These are phyloP conservation scores for Mucor lusitanicus DNA, from an alignment of 371 early-diverging fungal genomes.

Conservation along the genomic window DNA sequence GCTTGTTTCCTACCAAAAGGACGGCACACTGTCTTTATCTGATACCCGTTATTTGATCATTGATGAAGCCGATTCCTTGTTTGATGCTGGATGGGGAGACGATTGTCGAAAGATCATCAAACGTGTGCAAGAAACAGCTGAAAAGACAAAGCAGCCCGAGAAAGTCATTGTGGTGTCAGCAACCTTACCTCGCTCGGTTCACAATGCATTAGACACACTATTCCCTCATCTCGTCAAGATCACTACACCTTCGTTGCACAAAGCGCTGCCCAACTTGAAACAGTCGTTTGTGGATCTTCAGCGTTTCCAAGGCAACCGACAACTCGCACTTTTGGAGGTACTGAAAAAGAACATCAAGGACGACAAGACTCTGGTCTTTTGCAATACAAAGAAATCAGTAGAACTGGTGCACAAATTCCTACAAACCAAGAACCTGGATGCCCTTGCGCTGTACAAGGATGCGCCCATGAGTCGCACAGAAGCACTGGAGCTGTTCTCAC, in stretches of 20 bases:
- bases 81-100: constrained; percentile 80
- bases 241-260: constrained; percentile 85
- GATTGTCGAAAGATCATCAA: constrained; percentile 50
- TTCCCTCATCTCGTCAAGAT: constrained; percentile 67
- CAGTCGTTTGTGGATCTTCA: constrained; percentile 78
- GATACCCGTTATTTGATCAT: constrained; percentile 71
- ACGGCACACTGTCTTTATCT: constrained; percentile 55
- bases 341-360: constrained; percentile 65
- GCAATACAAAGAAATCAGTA: constrained; percentile 77
- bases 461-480: constrained; percentile 47
- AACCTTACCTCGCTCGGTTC: constrained; percentile 83
- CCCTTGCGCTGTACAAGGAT: constrained; percentile 63
- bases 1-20: constrained; percentile 44
- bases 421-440: constrained; percentile 56
- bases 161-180: constrained; percentile 77
- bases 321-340: constrained; percentile 71
- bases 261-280: constrained; percentile 71
- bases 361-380: constrained; percentile 77
- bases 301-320: constrained; percentile 61
- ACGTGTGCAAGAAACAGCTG: constrained; percentile 11
- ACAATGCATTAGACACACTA: constrained; percentile 55
- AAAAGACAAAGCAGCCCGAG: constrained; percentile 13
- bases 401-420: constrained; percentile 65
- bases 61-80: constrained; percentile 94
- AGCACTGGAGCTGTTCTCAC: constrained; percentile 43